Percentiles rank a stretch among this genome's conserved stretches.
Evolutionary conservation across 345 rosid genomes (phyloP).

Genomic region (Eucalyptus melliodora): DNA sequence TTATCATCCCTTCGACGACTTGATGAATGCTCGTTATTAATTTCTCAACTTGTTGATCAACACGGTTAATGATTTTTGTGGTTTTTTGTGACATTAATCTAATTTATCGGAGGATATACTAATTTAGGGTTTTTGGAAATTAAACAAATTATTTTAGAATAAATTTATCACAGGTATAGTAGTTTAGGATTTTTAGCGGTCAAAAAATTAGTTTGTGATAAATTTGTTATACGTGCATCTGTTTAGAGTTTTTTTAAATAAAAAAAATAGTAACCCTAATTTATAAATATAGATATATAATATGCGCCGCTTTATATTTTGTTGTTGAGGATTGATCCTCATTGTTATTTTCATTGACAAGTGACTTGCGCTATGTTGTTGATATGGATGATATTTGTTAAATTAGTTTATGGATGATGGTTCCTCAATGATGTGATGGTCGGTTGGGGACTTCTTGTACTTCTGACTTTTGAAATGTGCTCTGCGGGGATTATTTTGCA

Average conservation of each 20-base stretch:
- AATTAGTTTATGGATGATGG: not conserved
- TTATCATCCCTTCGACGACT: not conserved
- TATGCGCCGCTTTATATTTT: not conserved
- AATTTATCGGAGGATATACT: rapidly evolving
- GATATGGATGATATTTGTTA: not conserved
- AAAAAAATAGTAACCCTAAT: too few relatives aligned
- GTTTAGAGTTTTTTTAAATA: too few relatives aligned
- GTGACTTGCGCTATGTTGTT: not conserved
- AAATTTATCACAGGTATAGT: too few relatives aligned
- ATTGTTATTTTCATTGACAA: not conserved
- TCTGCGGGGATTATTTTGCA: not conserved
- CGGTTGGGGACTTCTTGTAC: not conserved
- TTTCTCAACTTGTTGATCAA: not conserved
- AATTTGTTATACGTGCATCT: too few relatives aligned
- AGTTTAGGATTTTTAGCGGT: too few relatives aligned
- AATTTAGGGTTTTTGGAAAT: too few relatives aligned
- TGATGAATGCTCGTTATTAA: not conserved
- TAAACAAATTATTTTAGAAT: too few relatives aligned
- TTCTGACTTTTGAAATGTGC: not conserved
- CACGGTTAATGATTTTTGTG: not conserved
- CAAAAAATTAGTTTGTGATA: too few relatives aligned
- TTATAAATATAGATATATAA: too few relatives aligned
- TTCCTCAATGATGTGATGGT: not conserved
- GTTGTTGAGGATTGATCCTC: not conserved
- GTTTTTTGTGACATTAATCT: too few relatives aligned